Conservation (phyloP, 331 rosid genomes). For the Pyracantha coccinea region DNA sequence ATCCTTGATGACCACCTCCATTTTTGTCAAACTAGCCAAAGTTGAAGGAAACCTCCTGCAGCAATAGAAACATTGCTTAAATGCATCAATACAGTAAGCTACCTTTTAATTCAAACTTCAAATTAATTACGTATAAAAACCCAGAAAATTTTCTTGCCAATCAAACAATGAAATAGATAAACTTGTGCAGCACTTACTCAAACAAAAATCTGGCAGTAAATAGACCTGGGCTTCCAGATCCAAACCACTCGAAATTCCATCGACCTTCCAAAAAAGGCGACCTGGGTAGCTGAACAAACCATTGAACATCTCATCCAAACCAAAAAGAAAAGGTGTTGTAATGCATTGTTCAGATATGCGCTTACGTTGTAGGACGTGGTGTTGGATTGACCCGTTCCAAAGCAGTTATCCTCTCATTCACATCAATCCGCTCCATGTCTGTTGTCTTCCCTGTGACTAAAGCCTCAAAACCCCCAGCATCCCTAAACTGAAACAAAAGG, state of each 20-base stretch:
- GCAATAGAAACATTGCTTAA: conserved; percentile 7
- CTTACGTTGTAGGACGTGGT: conserved; percentile 93
- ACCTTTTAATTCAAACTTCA: conserved; percentile 8
- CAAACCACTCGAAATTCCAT: conserved; percentile 98
- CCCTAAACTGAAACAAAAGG: conserved; percentile 63
- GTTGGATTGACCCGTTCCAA: conserved; percentile 96
- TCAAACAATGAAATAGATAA: not conserved
- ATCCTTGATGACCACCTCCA: conserved; percentile 74
- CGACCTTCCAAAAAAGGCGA: conserved; percentile 92
- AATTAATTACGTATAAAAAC: not conserved
- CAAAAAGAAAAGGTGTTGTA: not conserved
- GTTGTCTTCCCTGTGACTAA: conserved; percentile 79
- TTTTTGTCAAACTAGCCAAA: conserved; percentile 69
- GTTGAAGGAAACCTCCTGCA: conserved; percentile 81
- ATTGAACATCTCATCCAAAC: conserved; percentile 30
- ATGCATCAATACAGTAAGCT: conserved; percentile 6
- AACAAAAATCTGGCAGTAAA: conserved; percentile 60
- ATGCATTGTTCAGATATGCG: conserved; percentile 1
- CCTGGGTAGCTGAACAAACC: conserved; percentile 49
- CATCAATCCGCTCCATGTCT: conserved; percentile 75
- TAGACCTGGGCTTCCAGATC: conserved; percentile 68
- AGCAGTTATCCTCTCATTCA: conserved; percentile 85
- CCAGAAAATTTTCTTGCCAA: conserved; percentile 1
- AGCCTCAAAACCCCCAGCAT: conserved; percentile 91
- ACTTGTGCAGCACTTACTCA: conserved; percentile 58